Conservation (phyloP, 2,329 filamentous ascomycete genomes). For the Penicillium sp. region DNA sequence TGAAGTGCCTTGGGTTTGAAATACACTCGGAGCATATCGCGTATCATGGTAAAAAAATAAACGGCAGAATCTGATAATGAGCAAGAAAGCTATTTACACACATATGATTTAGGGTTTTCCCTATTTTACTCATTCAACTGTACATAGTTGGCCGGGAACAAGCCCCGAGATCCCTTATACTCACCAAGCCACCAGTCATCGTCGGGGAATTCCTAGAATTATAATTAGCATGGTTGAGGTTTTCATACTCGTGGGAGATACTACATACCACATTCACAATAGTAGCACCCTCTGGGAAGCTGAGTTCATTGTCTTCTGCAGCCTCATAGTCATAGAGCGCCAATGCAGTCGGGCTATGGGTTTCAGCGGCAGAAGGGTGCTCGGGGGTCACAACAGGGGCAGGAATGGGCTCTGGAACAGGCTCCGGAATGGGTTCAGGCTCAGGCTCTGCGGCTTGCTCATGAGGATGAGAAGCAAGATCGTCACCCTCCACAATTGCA, state of each 20-base stretch:
- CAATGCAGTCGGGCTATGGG: conserved; percentile 66
- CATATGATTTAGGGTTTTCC: not conserved
- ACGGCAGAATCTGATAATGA: not conserved
- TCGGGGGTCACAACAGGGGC: conserved; percentile 36
- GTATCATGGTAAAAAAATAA: not conserved
- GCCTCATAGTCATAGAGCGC: conserved; percentile 96
- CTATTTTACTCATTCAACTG: conserved; percentile 35
- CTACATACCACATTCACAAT: conserved; percentile 72
- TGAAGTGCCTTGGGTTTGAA: not conserved
- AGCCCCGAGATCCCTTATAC: conserved; percentile 73
- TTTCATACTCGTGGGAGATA: not conserved
- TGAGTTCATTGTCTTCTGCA: conserved; percentile 83
- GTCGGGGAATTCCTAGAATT: conserved; percentile 79
- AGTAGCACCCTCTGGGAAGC: conserved; percentile 85
- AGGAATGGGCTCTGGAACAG: conserved; percentile 33
- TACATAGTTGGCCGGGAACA: conserved; percentile 67
- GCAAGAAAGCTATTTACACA: conserved; percentile 12
- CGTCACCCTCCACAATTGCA: conserved; percentile 69
- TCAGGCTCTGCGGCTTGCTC: conserved; percentile 25
- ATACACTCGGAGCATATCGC: not conserved
- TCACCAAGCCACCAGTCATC: conserved; percentile 98
- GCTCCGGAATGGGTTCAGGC: conserved; percentile 19
- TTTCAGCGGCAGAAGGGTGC: conserved; percentile 3
- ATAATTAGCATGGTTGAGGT: conserved; percentile 24
- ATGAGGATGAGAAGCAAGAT: conserved; percentile 30